phyloP scores from a whole-genome alignment of 768 basidiomycete genomes.

The Thelephora ganbajun region DNA sequence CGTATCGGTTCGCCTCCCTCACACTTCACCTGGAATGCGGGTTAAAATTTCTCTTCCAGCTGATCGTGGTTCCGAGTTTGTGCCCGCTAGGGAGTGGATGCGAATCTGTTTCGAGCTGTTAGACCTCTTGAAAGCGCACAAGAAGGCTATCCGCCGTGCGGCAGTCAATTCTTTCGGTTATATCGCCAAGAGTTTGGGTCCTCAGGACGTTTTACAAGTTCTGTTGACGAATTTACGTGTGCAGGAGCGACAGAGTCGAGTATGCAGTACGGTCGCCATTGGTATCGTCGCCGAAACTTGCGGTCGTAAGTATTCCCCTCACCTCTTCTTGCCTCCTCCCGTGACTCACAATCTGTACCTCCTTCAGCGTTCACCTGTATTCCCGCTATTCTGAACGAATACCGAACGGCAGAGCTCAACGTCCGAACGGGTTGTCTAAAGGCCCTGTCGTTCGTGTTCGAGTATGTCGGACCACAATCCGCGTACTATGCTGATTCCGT shows the following conservation, averaged over 20 bases:
- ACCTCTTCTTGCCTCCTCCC: not conserved
- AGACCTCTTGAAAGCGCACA: slow-evolving; percentile 95
- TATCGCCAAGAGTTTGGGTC: slow-evolving; percentile 98
- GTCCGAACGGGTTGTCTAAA: slow-evolving; percentile 98
- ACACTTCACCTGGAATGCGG: not conserved
- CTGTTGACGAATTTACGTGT: slow-evolving; percentile 93
- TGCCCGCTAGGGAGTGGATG: slow-evolving; percentile 99
- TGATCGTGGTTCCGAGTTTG: slow-evolving; percentile 97
- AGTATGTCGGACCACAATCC: slow-evolving; percentile 95
- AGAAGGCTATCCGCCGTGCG: slow-evolving; percentile 96
- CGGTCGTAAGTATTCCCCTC: slow-evolving; percentile 32
- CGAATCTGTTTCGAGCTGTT: slow-evolving; percentile 97
- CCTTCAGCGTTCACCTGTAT: slow-evolving; percentile 97
- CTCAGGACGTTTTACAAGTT: slow-evolving; percentile 93
- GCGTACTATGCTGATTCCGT: slow-evolving; percentile 96
- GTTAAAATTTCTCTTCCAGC: slow-evolving; percentile 27
- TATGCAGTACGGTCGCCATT: slow-evolving; percentile 97
- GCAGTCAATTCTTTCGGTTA: slow-evolving; percentile 99
- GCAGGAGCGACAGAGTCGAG: slow-evolving; percentile 97
- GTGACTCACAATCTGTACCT: slow-evolving; percentile 4
- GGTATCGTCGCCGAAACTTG: slow-evolving; percentile 92
- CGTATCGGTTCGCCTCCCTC: slow-evolving; percentile 53
- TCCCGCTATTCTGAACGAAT: slow-evolving; percentile 96
- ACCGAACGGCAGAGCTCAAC: slow-evolving; percentile 95
- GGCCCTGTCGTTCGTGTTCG: slow-evolving; percentile 96